phyloP scores from a whole-genome alignment of 345 rosid species.

The Chamaenerion angustifolium region DNA sequence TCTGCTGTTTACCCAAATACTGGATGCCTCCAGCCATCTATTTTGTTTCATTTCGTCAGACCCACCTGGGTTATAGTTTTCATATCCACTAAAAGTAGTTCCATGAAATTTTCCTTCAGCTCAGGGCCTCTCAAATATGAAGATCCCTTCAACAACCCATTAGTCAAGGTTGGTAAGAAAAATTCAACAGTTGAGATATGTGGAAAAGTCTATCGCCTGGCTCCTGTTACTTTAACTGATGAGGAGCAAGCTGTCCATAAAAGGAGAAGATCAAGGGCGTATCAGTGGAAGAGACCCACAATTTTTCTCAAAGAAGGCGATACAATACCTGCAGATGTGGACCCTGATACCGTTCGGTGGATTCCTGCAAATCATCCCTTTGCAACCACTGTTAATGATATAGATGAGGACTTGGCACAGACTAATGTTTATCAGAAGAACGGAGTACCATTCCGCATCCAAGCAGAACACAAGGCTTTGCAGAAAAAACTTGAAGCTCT shows the following conservation, averaged over 20 bases:
- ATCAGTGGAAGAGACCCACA: slow-evolving; percentile 91
- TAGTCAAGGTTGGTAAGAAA: slow-evolving; percentile 65
- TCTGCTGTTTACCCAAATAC: too few relatives aligned
- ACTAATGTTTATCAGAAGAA: slow-evolving; percentile 80
- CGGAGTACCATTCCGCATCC: slow-evolving; percentile 84
- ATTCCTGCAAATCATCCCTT: slow-evolving; percentile 98
- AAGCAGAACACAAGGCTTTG: slow-evolving; percentile 88
- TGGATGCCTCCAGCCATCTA: too few relatives aligned
- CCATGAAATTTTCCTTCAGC: slow-evolving; percentile 24
- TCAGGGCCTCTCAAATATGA: slow-evolving; percentile 68
- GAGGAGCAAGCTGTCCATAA: slow-evolving; percentile 69
- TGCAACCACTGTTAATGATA: slow-evolving; percentile 75
- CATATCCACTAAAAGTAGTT: neutral
- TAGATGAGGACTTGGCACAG: slow-evolving; percentile 84
- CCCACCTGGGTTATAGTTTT: neutral
- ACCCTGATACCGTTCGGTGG: slow-evolving; percentile 91
- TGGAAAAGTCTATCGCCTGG: slow-evolving; percentile 72
- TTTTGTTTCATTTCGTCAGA: neutral
- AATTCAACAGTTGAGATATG: slow-evolving; percentile 83
- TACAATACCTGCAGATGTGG: slow-evolving; percentile 68
- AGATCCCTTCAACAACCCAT: slow-evolving; percentile 86
- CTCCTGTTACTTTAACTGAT: slow-evolving; percentile 73
- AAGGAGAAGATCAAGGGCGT: slow-evolving; percentile 89
- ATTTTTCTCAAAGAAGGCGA: slow-evolving; percentile 90
- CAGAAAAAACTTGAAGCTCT: slow-evolving; percentile 77